Percentiles rank a stretch among this genome's conserved stretches.
Conservation (phyloP, 2,329 filamentous ascomycete genomes). For the Aspergillus pseudonomiae region DNA sequence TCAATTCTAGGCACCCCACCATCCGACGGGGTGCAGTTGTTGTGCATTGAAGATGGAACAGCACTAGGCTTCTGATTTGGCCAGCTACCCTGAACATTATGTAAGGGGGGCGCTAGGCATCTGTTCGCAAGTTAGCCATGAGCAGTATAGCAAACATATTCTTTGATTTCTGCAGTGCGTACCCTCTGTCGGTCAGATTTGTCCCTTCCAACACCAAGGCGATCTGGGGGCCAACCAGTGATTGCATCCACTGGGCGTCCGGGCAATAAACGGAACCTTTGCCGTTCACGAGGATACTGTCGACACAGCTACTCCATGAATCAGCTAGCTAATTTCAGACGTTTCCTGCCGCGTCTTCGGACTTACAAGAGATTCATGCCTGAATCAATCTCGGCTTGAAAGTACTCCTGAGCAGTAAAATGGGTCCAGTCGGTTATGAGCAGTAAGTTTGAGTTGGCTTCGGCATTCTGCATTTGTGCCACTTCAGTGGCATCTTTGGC, state of each 20-base stretch:
- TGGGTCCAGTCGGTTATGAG: slow-evolving; percentile 2
- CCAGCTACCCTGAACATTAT: slow-evolving; percentile 1
- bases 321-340: not conserved
- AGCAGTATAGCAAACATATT: not conserved
- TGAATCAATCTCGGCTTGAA: not conserved
- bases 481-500: not conserved
- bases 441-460: not conserved
- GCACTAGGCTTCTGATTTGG: not conserved
- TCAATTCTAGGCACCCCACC: not conserved
- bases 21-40: slow-evolving; percentile 1
- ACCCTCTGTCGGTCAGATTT: slow-evolving; percentile 1
- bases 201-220: not conserved
- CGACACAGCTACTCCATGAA: not conserved
- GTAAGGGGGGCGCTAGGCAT: not conserved
- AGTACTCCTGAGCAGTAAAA: not conserved
- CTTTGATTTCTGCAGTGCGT: not conserved
- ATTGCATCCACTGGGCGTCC: not conserved
- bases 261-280: slow-evolving; percentile 1
- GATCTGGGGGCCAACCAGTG: not conserved
- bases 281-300: slow-evolving; percentile 1
- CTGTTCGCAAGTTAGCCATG: not conserved
- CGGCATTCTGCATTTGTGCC: not conserved
- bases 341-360: too few relatives aligned
- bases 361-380: slow-evolving; percentile 2
- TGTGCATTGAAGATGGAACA: not conserved